Evolutionary conservation across 306 rosid species (phyloP).

Genomic region (Acacia acuminata): DNA sequence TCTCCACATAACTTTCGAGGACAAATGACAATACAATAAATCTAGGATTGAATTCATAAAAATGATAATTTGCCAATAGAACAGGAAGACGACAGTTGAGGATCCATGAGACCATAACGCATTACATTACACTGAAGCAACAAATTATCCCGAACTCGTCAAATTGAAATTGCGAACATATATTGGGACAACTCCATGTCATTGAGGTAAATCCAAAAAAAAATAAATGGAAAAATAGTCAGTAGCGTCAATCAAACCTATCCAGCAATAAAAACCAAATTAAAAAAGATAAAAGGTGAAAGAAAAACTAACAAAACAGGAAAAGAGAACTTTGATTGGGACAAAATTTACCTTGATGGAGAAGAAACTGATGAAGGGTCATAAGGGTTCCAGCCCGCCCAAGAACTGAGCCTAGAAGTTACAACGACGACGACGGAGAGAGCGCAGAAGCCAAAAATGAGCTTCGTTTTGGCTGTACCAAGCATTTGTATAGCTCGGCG

Average conservation of each 20-base stretch:
- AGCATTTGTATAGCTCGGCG: slow-evolving; percentile 42
- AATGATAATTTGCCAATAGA: background rate
- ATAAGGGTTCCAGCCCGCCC: slow-evolving; percentile 57
- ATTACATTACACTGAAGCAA: background rate
- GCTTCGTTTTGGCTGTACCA: slow-evolving; percentile 40
- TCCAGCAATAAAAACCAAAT: background rate
- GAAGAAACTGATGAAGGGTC: slow-evolving; percentile 42
- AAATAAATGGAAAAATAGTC: background rate
- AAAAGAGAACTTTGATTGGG: background rate
- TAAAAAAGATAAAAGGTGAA: background rate
- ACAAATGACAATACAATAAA: background rate
- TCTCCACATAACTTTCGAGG: background rate
- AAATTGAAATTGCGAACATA: background rate
- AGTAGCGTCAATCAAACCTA: background rate
- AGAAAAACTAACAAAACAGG: background rate
- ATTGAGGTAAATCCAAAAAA: background rate
- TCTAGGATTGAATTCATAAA: background rate
- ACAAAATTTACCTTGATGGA: slow-evolving; percentile 39
- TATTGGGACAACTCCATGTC: background rate
- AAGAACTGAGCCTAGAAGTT: slow-evolving; percentile 41
- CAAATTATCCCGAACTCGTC: background rate
- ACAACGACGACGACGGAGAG: slow-evolving; percentile 34
- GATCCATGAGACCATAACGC: background rate
- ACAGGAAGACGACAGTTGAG: background rate
- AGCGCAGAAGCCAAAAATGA: slow-evolving; percentile 26